Evolutionary conservation across 2,329 filamentous ascomycete genomes (phyloP), one percentile per base, ranked within the genome.

Genomic region (Diaporthe velutina): DNA sequence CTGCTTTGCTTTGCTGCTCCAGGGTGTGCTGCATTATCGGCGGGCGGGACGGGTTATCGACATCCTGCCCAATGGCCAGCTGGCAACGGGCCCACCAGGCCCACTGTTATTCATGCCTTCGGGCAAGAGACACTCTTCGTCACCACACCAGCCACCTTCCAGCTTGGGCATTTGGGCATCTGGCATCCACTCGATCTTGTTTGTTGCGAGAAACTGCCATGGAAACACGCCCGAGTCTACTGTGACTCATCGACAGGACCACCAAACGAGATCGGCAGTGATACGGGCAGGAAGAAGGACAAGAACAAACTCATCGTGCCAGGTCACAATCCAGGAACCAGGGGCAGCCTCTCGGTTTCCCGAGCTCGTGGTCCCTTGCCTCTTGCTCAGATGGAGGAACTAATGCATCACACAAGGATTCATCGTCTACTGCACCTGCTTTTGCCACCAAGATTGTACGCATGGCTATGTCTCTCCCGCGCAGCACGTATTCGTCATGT

Each of bases 71-170:
- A 58, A 61, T 71, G 70, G 55, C 55, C 70, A 71, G 55, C 55
- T 71, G 55, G 55, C 42, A 40, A 22, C 0, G 19, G 55, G 15
- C 45, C 64, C 64, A 52, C 45, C 33, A 38, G 64, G 2, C 33
- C 64, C 64, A 52, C 64, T 52, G 22, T 67, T 52, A 40, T 67
- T 67, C 64, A 67, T 67, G 64, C 64, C 45, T 52, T 67, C 45
- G 13, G 28, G 17, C 61, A 19, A 67, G 64, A 67, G 64, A 67
- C 64, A 52, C 25, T 40, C 22, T 22, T 52, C 45, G 64, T 67
- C 64, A 67, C 64, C 45, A 67, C 42, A 30, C 58, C 58, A 64
- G 58, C 58, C 57, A 61, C 57, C 57, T 61, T 15, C n/a, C 28
- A n/a, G 40, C 42, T 33, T 66, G 60, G 60, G 38, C 38, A 45